Percentiles rank a stretch among this genome's conserved stretches.
Evolutionary conservation across 345 rosid genomes (phyloP).

Genomic region (Eucalyptus polyanthemos): DNA sequence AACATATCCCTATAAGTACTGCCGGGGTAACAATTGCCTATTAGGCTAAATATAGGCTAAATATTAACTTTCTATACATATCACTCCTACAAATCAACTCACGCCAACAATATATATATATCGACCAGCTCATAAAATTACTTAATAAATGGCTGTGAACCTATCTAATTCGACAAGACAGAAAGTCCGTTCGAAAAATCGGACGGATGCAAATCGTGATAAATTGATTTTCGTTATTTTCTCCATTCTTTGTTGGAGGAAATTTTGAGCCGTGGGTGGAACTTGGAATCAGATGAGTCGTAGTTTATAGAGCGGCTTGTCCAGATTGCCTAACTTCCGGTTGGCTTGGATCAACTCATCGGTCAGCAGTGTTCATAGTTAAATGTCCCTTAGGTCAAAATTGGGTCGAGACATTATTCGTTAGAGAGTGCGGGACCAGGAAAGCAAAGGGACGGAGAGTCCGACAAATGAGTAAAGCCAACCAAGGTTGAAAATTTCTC

Average conservation of each 20-base stretch:
- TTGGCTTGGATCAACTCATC: background rate
- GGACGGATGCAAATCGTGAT: background rate
- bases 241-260: background rate
- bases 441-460: background rate
- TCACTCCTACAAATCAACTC: no score
- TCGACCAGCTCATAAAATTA: background rate
- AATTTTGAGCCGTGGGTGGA: background rate
- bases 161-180: background rate
- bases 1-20: no score
- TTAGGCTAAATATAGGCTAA: no score
- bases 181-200: background rate
- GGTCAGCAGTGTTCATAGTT: background rate
- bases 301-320: background rate
- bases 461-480: background rate
- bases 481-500: background rate
- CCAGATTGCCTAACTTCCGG: background rate
- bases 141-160: background rate
- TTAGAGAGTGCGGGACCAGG: background rate
- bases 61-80: no score
- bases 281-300: background rate
- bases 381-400: background rate
- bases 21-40: no score
- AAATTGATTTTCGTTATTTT: background rate
- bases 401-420: background rate
- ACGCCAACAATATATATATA: background rate